Evolutionary conservation across 768 basidiomycete genomes (phyloP), one percentile per base, ranked within the genome.

Genomic region (Cyclocybe aegerita): DNA sequence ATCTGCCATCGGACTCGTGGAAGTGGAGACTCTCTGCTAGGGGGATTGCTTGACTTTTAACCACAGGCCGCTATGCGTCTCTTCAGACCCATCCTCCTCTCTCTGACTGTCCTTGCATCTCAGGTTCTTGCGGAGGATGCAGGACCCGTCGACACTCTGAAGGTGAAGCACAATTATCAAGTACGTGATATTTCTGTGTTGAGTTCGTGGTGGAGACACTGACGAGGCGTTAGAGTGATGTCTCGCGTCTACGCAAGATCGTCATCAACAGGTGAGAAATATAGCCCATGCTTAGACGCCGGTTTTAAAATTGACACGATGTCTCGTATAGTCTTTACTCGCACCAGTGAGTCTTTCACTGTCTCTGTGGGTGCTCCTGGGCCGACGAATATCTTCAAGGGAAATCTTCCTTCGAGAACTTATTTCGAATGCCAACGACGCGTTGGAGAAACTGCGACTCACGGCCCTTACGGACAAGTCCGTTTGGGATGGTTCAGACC

Each of bases 341-440:
- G 2, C 88, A 91, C 63, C 79, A 84, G 88, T 87, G 59, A 58
- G 70, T 69, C 9, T 35, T 16, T 12, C 35, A 40, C 39, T 14
- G 14, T 9, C 3, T 9, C 8, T 29, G 29, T 46, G 14, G 40
- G 8, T 32, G n/a, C 48, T 36, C 7, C 32, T 31, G 12, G 46
- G 17, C n/a, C 14, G 35, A 12, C 6, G 35, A 38, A 42, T 33
- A 53, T 29, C 36, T 42, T 48, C 7, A 48, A 90, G 88, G 61
- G 89, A 91, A 37, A 82, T 92, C 23, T 93, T 92, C 66, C 77
- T 93, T 43, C 90, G 95, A 39, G 95, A 98, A 68, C 75, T 95
- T 43, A 81, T 95, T 57, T 95, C 93, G 6, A 96, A 96, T 62
- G 89, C 95, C 37, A 97, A 98, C 66, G 97, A 99, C 65, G 97